Evolutionary conservation across 805 yeast genomes (phyloP).

Genomic region (Torulaspora gathmanii): DNA sequence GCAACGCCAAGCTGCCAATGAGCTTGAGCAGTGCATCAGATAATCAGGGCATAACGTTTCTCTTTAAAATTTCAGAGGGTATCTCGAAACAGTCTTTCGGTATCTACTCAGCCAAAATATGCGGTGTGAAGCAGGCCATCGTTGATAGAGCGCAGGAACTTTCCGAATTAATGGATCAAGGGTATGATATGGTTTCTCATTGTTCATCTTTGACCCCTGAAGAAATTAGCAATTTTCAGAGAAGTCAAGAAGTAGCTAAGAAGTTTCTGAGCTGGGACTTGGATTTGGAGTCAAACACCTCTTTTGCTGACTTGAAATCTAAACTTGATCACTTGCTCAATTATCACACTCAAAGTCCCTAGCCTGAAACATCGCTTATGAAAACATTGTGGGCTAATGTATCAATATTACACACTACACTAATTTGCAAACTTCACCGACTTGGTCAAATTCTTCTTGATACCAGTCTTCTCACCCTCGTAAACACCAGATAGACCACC

Average conservation of each 20-base stretch:
- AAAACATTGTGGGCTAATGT: background rate
- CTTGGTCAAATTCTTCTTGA: conserved; percentile 86
- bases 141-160: conserved; percentile 35
- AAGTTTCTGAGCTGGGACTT: conserved; percentile 32
- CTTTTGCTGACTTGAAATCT: conserved; percentile 5
- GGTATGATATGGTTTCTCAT: conserved; percentile 15
- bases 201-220: conserved; percentile 15
- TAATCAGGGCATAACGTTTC: conserved; percentile 29
- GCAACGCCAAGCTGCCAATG: background rate
- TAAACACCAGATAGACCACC: conserved; percentile 68
- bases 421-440: conserved; percentile 60
- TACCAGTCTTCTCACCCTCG: conserved; percentile 95
- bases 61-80: conserved; percentile 36
- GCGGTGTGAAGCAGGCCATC: conserved; percentile 36
- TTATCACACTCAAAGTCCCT: background rate
- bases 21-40: conserved; percentile 1
- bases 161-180: conserved; percentile 16
- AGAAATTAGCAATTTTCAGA: conserved; percentile 8
- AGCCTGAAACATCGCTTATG: background rate
- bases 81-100: conserved; percentile 38
- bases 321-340: conserved; percentile 7
- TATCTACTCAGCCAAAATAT: conserved; percentile 39
- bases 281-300: conserved; percentile 17
- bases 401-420: background rate
- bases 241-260: conserved; percentile 23